Percentiles rank a stretch among this genome's conserved stretches.
These are phyloP conservation scores for Immersiporthe knoxdaviesiana DNA, from an alignment of 2,329 filamentous ascomycete species.

Conservation along the genomic window DNA sequence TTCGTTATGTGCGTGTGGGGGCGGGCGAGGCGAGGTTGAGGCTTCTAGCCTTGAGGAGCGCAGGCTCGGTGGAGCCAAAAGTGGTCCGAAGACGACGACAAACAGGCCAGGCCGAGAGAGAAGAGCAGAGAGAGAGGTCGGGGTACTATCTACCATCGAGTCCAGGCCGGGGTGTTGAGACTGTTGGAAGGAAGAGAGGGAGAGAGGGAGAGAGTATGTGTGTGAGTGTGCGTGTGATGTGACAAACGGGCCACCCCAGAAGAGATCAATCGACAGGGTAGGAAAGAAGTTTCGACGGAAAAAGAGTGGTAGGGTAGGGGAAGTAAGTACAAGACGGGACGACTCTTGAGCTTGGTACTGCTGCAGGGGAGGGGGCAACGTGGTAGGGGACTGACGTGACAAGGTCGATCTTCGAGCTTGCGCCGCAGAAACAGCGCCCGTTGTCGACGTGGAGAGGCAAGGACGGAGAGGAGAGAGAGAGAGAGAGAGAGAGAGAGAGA, in stretches of 20 bases:
- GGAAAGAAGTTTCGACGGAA: constrained; percentile 4
- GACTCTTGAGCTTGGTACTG: constrained; percentile 11
- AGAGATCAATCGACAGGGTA: background rate
- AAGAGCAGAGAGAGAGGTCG: background rate
- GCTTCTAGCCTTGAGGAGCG: constrained; percentile 9
- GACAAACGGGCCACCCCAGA: background rate
- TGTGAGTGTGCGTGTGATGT: background rate
- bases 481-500: background rate
- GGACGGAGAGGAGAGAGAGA: too few relatives aligned
- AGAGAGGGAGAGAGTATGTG: background rate
- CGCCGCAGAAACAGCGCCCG: background rate
- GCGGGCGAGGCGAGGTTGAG: constrained; percentile 24
- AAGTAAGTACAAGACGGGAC: constrained; percentile 17
- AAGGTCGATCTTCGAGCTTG: constrained; percentile 10
- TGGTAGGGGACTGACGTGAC: constrained; percentile 9
- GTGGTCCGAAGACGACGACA: constrained; percentile 25
- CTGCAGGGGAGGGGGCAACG: background rate
- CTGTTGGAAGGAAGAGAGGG: too few relatives aligned
- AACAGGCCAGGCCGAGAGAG: constrained; percentile 15
- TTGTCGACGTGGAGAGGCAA: background rate
- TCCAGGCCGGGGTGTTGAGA: too few relatives aligned
- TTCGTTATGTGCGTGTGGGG: constrained; percentile 20
- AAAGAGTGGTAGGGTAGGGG: constrained; percentile 2
- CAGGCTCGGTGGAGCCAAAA: constrained; percentile 26
- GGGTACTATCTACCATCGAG: background rate